Conservation (phyloP, 805 yeast genomes). For the Kodamaea sagamina region DNA sequence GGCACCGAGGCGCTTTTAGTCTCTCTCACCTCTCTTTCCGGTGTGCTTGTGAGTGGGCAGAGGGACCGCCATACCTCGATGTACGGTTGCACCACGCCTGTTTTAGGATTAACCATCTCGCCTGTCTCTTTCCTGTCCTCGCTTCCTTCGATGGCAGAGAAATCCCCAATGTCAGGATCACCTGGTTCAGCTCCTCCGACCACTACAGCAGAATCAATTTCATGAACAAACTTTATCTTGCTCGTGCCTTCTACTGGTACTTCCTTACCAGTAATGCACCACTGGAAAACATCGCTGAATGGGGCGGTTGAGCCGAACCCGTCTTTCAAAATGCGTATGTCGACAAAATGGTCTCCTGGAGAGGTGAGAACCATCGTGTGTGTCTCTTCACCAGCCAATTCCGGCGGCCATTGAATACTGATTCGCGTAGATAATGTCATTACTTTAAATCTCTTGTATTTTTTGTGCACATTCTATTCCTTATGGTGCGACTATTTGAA, state of each 20-base stretch:
- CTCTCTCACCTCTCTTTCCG: constrained; percentile 29
- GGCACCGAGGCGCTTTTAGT: constrained; percentile 1
- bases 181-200: constrained; percentile 26
- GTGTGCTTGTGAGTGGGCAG: constrained; percentile 38
- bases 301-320: neutral
- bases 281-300: constrained; percentile 46
- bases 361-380: constrained; percentile 51
- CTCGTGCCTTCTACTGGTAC: constrained; percentile 36
- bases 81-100: constrained; percentile 45
- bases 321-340: constrained; percentile 35
- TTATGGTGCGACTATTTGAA: no score
- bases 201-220: constrained; percentile 44
- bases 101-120: constrained; percentile 46
- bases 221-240: constrained; percentile 42
- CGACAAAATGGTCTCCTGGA: constrained; percentile 48
- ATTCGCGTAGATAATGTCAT: constrained; percentile 48
- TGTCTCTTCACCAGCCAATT: constrained; percentile 43
- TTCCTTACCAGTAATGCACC: constrained; percentile 59
- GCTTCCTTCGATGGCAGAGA: constrained; percentile 38
- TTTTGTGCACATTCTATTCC: no score
- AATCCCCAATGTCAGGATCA: constrained; percentile 49
- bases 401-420: constrained; percentile 55
- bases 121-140: constrained; percentile 52
- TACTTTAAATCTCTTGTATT: neutral
- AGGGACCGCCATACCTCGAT: constrained; percentile 58